Evolutionary conservation across 345 rosid species (phyloP).

Genomic region (Conringia planisiliqua): DNA sequence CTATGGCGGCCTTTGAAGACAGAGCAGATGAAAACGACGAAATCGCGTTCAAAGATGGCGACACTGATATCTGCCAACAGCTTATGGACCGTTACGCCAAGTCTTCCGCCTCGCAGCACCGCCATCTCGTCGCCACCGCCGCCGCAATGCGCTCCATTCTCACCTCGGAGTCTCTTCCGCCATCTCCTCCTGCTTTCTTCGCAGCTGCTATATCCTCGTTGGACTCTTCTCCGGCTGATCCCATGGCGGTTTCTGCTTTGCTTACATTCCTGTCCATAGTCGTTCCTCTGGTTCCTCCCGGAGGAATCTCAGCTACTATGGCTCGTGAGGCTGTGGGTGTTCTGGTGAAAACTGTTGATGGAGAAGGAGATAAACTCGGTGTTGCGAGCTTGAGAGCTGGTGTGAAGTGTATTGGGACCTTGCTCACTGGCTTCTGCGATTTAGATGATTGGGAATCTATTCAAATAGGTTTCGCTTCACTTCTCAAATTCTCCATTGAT

Average conservation of each 20-base stretch:
- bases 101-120: slow-evolving; percentile 81
- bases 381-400: slow-evolving; percentile 63
- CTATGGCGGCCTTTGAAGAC: slow-evolving; percentile 32
- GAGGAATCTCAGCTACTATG: slow-evolving; percentile 46
- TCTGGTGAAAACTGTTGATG: slow-evolving; percentile 43
- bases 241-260: slow-evolving; percentile 60
- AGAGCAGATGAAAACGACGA: slow-evolving; percentile 32
- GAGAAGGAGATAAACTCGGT: slow-evolving; percentile 42
- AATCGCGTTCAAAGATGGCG: slow-evolving; percentile 37
- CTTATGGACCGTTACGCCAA: slow-evolving; percentile 86
- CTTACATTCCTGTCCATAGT: slow-evolving; percentile 64
- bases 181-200: slow-evolving; percentile 63
- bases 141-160: slow-evolving; percentile 89
- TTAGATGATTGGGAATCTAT: slow-evolving; percentile 69
- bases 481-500: slow-evolving; percentile 64
- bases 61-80: slow-evolving; percentile 71
- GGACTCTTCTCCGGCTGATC: slow-evolving; percentile 37
- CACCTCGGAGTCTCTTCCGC: slow-evolving; percentile 56
- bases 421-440: slow-evolving; percentile 57
- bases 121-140: slow-evolving; percentile 86
- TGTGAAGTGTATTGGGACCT: slow-evolving; percentile 75
- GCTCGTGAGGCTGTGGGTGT: slow-evolving; percentile 67
- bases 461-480: slow-evolving; percentile 47
- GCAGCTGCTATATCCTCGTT: slow-evolving; percentile 66
- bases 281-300: slow-evolving; percentile 46